Evolutionary conservation across 306 rosid species (phyloP).

Genomic region (Cicer bijugum): DNA sequence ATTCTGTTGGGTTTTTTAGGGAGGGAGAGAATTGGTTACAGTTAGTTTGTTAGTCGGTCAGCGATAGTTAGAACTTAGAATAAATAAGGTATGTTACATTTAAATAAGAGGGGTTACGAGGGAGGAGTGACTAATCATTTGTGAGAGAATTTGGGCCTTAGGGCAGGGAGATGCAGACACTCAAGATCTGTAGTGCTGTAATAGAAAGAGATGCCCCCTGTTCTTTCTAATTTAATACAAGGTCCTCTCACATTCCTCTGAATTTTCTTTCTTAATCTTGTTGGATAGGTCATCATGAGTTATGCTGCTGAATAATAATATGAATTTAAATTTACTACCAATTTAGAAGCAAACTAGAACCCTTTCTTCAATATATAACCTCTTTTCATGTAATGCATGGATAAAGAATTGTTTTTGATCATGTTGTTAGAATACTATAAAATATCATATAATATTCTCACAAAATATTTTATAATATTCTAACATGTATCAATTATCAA

Average conservation of each 20-base stretch:
- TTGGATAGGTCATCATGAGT: slow-evolving; percentile 14
- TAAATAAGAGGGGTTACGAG: background rate
- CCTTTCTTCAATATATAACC: background rate
- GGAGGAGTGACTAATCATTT: background rate
- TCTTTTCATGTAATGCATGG: background rate
- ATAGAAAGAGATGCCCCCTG: background rate
- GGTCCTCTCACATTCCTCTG: slow-evolving; percentile 1
- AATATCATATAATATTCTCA: no score
- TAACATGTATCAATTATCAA: no score
- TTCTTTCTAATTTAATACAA: background rate
- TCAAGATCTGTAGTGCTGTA: background rate
- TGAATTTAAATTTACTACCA: slow-evolving; percentile 16
- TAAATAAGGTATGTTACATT: background rate
- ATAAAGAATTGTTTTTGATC: background rate
- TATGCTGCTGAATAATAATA: slow-evolving; percentile 8
- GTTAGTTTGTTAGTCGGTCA: background rate
- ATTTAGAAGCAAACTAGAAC: slow-evolving; percentile 10
- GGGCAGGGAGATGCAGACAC: background rate
- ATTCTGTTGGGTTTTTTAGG: background rate
- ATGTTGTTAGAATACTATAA: background rate
- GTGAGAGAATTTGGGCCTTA: background rate
- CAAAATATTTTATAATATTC: no score
- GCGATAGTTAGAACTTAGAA: background rate
- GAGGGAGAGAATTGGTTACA: background rate
- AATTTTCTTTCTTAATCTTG: slow-evolving; percentile 5